phyloP scores from a whole-genome alignment of 108 stramenopile species.

The Aurantiochytrium sp. region DNA sequence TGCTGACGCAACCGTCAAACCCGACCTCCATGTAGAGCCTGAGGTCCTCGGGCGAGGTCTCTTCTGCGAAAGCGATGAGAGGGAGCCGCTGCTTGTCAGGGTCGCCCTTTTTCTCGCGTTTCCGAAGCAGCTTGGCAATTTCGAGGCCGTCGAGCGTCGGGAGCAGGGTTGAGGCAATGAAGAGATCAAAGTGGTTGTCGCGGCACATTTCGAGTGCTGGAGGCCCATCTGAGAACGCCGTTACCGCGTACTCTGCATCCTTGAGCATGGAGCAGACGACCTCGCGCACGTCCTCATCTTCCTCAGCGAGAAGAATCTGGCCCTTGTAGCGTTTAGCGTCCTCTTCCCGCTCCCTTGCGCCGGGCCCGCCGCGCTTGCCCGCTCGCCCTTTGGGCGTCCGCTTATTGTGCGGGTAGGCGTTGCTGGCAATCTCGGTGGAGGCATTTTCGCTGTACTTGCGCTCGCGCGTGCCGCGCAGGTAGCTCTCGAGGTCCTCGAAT shows the following conservation, averaged over 20 bases:
- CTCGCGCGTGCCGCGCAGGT: constrained; percentile 6
- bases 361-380: not conserved
- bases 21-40: constrained; percentile 58
- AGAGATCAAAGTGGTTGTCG: constrained; percentile 1
- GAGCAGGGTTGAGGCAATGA: not conserved
- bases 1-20: constrained; percentile 62
- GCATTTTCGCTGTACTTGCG: not conserved
- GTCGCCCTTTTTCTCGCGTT: not conserved
- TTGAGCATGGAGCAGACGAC: not conserved
- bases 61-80: constrained; percentile 47
- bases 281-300: not conserved
- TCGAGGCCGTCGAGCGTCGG: not conserved
- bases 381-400: not conserved
- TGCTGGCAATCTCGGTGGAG: not conserved
- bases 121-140: not conserved
- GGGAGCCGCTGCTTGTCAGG: constrained; percentile 39
- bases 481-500: constrained; percentile 13
- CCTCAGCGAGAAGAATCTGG: not conserved
- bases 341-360: not conserved
- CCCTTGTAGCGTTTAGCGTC: not conserved
- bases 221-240: not conserved
- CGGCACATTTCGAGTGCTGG: not conserved
- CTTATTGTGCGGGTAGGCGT: too few relatives aligned
- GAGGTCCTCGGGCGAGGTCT: constrained; percentile 53
- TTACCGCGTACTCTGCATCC: not conserved